These are phyloP conservation scores for Venturiaceae sp. DNA, from an alignment of 2,329 filamentous ascomycete genomes.

Conservation along the genomic window DNA sequence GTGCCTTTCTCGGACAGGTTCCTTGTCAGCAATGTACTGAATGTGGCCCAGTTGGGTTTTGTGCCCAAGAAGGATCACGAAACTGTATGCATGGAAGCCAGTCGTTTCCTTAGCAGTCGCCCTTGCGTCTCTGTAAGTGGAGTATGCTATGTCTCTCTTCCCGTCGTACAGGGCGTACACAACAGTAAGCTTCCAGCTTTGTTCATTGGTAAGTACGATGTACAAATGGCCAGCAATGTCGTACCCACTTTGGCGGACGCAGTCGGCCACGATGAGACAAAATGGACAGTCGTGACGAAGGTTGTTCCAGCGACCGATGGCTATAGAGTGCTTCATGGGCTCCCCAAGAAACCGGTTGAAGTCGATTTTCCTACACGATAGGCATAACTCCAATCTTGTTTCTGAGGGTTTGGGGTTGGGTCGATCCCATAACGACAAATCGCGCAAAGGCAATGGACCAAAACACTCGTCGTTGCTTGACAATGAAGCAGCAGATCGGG, in stretches of 20 bases:
- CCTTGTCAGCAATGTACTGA: neutral
- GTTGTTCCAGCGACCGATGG: neutral
- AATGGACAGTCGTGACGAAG: neutral
- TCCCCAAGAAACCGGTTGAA: neutral
- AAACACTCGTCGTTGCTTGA: too few species aligned
- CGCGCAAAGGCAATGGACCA: too few species aligned
- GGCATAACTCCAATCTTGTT: too few species aligned
- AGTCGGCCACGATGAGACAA: neutral
- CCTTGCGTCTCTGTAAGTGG: neutral
- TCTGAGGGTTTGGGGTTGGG: too few species aligned
- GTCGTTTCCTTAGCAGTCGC: neutral
- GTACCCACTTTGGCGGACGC: neutral
- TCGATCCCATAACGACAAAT: too few species aligned
- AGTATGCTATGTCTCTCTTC: neutral
- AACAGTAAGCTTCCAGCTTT: neutral
- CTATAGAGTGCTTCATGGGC: neutral
- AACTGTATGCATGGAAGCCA: neutral
- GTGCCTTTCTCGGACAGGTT: neutral
- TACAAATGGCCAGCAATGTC: neutral
- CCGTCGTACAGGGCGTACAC: neutral
- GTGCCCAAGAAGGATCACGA: neutral
- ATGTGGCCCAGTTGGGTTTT: neutral
- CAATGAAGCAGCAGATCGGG: too few species aligned
- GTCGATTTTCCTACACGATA: neutral
- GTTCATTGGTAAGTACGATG: neutral